phyloP scores from a whole-genome alignment of 1,284 basidiomycete genomes.

The Melampsora abietis-canadensis region DNA sequence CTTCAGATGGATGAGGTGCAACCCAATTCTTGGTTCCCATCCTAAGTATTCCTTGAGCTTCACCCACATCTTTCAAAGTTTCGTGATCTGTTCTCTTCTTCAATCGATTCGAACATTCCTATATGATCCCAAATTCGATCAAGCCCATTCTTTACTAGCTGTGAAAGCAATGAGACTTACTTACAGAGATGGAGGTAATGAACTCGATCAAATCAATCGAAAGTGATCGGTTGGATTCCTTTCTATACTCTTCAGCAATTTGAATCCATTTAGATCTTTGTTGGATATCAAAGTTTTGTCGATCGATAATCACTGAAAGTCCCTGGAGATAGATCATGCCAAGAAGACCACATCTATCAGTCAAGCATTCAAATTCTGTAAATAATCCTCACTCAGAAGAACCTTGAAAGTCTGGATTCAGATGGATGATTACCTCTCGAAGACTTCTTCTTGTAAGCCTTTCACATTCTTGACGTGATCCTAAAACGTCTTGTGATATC shows the following conservation, averaged over 20 bases:
- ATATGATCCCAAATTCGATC: background rate
- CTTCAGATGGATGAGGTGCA: slow-evolving; percentile 9
- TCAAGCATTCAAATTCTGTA: no score
- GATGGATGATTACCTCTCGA: background rate
- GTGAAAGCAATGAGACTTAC: no score
- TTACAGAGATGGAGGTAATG: background rate
- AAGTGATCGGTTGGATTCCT: background rate
- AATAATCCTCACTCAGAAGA: no score
- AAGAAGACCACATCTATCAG: no score
- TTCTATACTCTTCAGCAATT: background rate
- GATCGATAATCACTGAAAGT: slow-evolving; percentile 29
- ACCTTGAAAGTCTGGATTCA: background rate
- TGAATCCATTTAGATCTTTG: slow-evolving; percentile 9
- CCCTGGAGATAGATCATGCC: slow-evolving; percentile 9
- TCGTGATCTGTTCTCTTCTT: background rate
- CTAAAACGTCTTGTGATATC: slow-evolving; percentile 22
- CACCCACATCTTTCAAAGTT: background rate
- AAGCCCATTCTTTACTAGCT: no score
- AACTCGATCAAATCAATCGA: slow-evolving; percentile 21
- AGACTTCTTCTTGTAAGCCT: background rate
- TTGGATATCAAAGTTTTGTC: slow-evolving; percentile 11
- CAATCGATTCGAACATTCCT: slow-evolving; percentile 14
- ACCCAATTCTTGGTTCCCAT: background rate
- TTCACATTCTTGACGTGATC: slow-evolving; percentile 17
- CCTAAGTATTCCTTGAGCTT: slow-evolving; percentile 9